These are phyloP conservation scores for Quercus rubra DNA, from an alignment of 306 rosid species.

Conservation along the genomic window DNA sequence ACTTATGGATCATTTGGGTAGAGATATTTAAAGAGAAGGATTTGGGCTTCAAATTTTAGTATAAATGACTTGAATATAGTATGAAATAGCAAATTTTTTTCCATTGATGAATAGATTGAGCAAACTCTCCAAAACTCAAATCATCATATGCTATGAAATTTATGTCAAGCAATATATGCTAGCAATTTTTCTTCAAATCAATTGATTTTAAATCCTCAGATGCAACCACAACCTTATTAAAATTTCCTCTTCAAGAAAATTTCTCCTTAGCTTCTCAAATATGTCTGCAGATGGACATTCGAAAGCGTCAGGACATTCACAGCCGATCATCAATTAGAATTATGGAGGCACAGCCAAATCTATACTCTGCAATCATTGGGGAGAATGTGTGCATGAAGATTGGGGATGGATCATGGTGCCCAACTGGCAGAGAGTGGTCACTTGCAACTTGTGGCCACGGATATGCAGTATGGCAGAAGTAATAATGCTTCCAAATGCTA, in stretches of 20 bases:
- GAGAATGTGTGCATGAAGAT: slow-evolving; percentile 84
- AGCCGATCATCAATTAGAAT: slow-evolving; percentile 73
- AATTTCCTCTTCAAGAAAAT: neutral
- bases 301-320: slow-evolving; percentile 72
- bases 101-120: too few relatives aligned
- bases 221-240: too few relatives aligned
- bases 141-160: too few relatives aligned
- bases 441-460: slow-evolving; percentile 66
- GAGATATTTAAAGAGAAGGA: too few relatives aligned
- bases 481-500: slow-evolving; percentile 7
- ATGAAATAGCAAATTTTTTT: too few relatives aligned
- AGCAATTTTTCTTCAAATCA: too few relatives aligned
- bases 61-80: too few relatives aligned
- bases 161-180: too few relatives aligned
- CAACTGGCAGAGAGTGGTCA: slow-evolving; percentile 73
- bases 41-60: too few relatives aligned
- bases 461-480: slow-evolving; percentile 87
- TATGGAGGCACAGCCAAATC: slow-evolving; percentile 69
- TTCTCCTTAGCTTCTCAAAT: neutral
- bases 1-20: neutral
- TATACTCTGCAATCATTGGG: slow-evolving; percentile 81
- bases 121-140: too few relatives aligned
- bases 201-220: too few relatives aligned
- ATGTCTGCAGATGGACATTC: slow-evolving; percentile 58
- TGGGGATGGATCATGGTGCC: slow-evolving; percentile 87